Base-by-base conservation (phyloP, 805 yeast species). In the Ogataea trehalophila region DNA sequence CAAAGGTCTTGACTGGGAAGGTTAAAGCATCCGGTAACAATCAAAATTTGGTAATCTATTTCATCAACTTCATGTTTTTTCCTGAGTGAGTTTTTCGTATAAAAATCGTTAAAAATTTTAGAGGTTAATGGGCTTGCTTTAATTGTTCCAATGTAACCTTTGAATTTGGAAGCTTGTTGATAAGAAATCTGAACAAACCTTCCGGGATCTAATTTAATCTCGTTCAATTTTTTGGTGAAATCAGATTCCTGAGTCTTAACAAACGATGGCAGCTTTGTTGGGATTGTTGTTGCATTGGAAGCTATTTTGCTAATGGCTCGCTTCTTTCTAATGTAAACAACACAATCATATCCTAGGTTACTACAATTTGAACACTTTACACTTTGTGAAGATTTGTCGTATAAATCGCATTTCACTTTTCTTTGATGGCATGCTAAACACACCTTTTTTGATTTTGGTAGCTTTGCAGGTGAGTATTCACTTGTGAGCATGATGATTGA, bases 351-450 rank as follows among this genome's bases (percentile, higher is more conserved):
- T 7, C 85, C 84, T 62, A 82, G 81, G 3, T 84, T 80, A 43
- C 76, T 69, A 57, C 88, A 82, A 61, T 81, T 82, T 26, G 87
- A 76, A 58, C 83, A 79, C 3, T 82, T 82, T 61, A 73, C 72
- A 18, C 33, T 40, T 11, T 33, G 23, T n/a, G 50, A 46, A n/a
- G 29, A 33, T 36, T 51, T 74, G 73, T 43, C 69, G 65, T 20
- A 72, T 82, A 31, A 82, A 56, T 81, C 86, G 65, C 91, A 84
- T 17, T 88, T 73, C 11, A 84, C 89, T 55, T 84, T 84, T 34
- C 90, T 69, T 5, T 81, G 73, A 48, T 85, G 82, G 60, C 90
- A 85, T 20, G 83, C 85, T 33, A 76, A 79, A 59, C 89, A 83
- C 4, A 87, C 88, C 38, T 85, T 64, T 18, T 82, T 67, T 0